Percentiles rank a stretch among this genome's conserved stretches.
Evolutionary conservation across 2,329 filamentous ascomycete genomes (phyloP).

Genomic region (Alternaria postmessia): DNA sequence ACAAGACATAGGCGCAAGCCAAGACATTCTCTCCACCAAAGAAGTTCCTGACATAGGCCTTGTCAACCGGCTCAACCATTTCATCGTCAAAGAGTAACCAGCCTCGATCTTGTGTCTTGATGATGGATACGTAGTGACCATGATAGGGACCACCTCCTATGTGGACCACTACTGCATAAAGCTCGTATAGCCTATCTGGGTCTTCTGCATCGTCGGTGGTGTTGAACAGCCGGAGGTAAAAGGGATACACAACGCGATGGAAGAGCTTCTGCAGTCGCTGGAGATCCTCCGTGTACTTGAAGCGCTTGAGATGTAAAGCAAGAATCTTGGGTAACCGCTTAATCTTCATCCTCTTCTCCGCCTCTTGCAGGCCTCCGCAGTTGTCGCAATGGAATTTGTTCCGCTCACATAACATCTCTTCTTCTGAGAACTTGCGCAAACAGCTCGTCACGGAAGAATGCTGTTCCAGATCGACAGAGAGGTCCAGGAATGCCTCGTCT

Average conservation of each 20-base stretch:
- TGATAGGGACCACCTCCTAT: constrained; percentile 97
- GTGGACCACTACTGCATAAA: constrained; percentile 96
- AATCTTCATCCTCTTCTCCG: constrained; percentile 99
- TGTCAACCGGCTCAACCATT: constrained; percentile 97
- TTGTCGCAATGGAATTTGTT: constrained; percentile 99
- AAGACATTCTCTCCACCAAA: constrained; percentile 87
- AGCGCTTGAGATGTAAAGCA: constrained; percentile 92
- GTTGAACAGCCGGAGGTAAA: constrained; percentile 95
- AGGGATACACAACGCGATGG: constrained; percentile 95
- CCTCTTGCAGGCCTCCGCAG: constrained; percentile 94
- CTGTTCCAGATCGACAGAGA: constrained; percentile 94
- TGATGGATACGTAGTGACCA: constrained; percentile 95
- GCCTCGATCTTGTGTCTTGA: constrained; percentile 94
- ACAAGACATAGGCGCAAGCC: constrained; percentile 95
- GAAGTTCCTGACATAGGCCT: constrained; percentile 94
- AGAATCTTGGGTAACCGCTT: constrained; percentile 91
- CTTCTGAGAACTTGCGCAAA: constrained; percentile 92
- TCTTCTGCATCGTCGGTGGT: constrained; percentile 95
- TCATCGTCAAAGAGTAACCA: constrained; percentile 98
- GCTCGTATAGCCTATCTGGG: constrained; percentile 90
- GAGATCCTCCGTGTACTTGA: constrained; percentile 97
- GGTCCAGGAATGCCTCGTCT: constrained; percentile 93
- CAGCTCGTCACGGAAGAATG: constrained; percentile 97
- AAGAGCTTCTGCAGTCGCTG: constrained; percentile 95
- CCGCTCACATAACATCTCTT: constrained; percentile 95